Evolutionary conservation across 108 stramenopile genomes (phyloP), one percentile per base, ranked within the genome.

Genomic region (Cyclotella distinguenda): DNA sequence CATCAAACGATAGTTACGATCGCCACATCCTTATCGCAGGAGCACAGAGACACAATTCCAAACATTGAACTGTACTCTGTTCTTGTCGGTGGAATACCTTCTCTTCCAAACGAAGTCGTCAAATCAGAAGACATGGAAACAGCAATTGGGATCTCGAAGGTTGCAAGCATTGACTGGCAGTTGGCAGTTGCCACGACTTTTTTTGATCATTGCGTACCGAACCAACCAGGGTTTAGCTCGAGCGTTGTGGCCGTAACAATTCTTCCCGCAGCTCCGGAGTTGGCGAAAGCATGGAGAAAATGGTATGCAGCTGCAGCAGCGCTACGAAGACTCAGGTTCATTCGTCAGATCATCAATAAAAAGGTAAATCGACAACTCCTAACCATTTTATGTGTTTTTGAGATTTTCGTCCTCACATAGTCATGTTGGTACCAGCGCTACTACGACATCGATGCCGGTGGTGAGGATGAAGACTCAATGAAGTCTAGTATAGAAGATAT

Each of bases 181-280:
- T 59, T 91, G 42, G 80, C 86, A 13, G 81, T 94, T 19, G 86
- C 88, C 0, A 78, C 83, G 0, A 81, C 86, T 13, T 92, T 89
- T 70, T 92, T 92, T 62, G 86, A 92, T 68, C 88, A 89, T 35
- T 92, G 88, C 52, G 86, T 92, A 6, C 91, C 91, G 21, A 92
- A 89, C 72, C 86, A 86, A 45, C 91, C 88, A 9, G 91, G 91
- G 19, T 92, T 86, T 65, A 83, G 80, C 58, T 86, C 85, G 26
- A 85, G 83, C 63, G 87, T 94, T 33, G 93, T 90, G 13, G 93
- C 93, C 1, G 93, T 94, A 7, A 91, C 93, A 0, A 89, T 94
- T 19, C 43, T 94, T 27, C 93, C 93, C 2, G 81, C 79, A 6
- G 84, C 89, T 5, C 47, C 68, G 36, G 79, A 85, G 47, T 51